These are phyloP conservation scores for Leavenworthia alabamica DNA, from an alignment of 345 rosid species.

Conservation along the genomic window DNA sequence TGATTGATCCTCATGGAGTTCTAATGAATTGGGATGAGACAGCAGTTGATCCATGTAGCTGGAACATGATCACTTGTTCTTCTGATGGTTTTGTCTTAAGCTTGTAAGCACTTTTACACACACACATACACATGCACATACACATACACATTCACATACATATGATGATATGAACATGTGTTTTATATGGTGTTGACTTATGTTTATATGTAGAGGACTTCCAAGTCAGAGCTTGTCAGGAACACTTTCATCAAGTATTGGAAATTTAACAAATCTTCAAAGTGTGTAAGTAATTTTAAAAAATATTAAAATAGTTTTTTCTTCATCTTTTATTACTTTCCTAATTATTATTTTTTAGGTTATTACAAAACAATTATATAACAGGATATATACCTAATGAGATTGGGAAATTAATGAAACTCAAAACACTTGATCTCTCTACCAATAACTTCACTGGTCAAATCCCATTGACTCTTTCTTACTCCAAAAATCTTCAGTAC, in stretches of 20 bases:
- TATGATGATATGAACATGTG: not conserved
- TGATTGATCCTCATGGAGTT: slow-evolving; percentile 62
- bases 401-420: slow-evolving; percentile 65
- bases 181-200: not conserved
- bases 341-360: slow-evolving; percentile 33
- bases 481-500: slow-evolving; percentile 53
- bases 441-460: slow-evolving; percentile 55
- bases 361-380: slow-evolving; percentile 68
- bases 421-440: slow-evolving; percentile 80
- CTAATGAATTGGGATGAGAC: slow-evolving; percentile 64
- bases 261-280: slow-evolving; percentile 77
- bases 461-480: slow-evolving; percentile 57
- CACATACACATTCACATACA: not conserved
- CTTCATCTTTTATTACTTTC: not conserved
- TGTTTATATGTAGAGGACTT: slow-evolving; percentile 51
- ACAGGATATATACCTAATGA: slow-evolving; percentile 70
- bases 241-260: slow-evolving; percentile 56
- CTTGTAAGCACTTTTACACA: slow-evolving; percentile 53
- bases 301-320: not conserved
- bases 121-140: not conserved
- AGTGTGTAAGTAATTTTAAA: slow-evolving; percentile 48
- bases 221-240: slow-evolving; percentile 84
- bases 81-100: slow-evolving; percentile 50
- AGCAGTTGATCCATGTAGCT: slow-evolving; percentile 86
- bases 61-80: slow-evolving; percentile 71